These are phyloP conservation scores for Bryoglossum gracile DNA, from an alignment of 495 filamentous ascomycete species.

Conservation along the genomic window DNA sequence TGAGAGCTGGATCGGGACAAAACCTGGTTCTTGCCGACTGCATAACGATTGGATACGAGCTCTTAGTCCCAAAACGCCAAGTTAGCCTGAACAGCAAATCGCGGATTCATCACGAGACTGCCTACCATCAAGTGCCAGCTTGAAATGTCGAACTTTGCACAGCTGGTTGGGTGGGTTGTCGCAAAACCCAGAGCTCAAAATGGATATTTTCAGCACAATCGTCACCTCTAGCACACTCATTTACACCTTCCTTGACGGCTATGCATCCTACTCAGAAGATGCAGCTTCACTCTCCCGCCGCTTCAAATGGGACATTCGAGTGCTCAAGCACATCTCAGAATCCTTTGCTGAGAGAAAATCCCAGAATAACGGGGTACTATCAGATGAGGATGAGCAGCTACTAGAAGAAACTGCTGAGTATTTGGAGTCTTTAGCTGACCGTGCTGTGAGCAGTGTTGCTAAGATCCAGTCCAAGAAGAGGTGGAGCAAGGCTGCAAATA, in stretches of 20 bases:
- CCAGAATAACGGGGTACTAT: not conserved
- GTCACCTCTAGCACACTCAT: not conserved
- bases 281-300: not conserved
- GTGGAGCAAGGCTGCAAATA: not conserved
- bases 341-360: not conserved
- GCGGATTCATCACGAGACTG: too few species aligned
- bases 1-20: too few species aligned
- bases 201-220: constrained; percentile 2
- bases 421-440: not conserved
- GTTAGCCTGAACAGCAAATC: too few species aligned
- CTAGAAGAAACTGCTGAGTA: constrained; percentile 1
- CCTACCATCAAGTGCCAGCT: too few species aligned
- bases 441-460: not conserved
- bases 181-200: not conserved
- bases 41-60: too few species aligned
- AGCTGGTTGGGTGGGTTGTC: not conserved
- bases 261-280: constrained; percentile 1
- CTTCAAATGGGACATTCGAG: constrained; percentile 7
- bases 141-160: not conserved
- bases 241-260: not conserved
- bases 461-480: not conserved
- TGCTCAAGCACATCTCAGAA: not conserved
- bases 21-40: too few species aligned
- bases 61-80: too few species aligned
- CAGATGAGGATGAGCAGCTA: not conserved